Conservation (phyloP, 768 basidiomycete species). For the Tulasnella sp. region DNA sequence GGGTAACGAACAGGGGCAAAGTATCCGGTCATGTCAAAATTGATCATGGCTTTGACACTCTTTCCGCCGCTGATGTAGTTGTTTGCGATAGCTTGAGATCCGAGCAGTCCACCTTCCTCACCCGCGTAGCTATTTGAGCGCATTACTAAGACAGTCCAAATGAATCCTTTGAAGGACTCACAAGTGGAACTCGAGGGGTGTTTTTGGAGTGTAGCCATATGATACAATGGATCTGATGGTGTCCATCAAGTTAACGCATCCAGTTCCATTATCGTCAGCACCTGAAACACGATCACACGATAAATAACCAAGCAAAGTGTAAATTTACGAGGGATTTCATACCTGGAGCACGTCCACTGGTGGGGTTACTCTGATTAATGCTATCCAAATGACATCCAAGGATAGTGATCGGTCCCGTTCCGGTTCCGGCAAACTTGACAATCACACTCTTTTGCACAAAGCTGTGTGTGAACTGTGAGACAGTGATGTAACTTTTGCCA, state of each 20-base stretch:
- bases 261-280: constrained; percentile 54
- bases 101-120: constrained; percentile 44
- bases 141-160: constrained; percentile 17
- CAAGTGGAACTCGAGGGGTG: constrained; percentile 70
- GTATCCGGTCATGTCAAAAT: constrained; percentile 23
- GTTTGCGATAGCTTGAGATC: constrained; percentile 63
- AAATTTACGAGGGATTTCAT: constrained; percentile 5
- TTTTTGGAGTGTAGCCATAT: constrained; percentile 51
- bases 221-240: constrained; percentile 58
- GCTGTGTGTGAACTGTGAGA: background rate
- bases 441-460: background rate
- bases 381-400: constrained; percentile 14
- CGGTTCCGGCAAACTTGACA: background rate
- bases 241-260: constrained; percentile 68
- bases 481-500: background rate
- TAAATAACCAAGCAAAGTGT: constrained; percentile 1
- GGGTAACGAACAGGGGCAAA: constrained; percentile 50
- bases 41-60: constrained; percentile 72
- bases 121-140: constrained; percentile 45
- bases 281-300: constrained; percentile 29
- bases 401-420: constrained; percentile 3
- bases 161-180: constrained; percentile 59
- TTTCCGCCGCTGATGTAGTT: constrained; percentile 50
- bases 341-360: constrained; percentile 11
- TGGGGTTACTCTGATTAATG: constrained; percentile 14